Percentiles rank a stretch among this genome's conserved stretches.
Evolutionary conservation across 2,329 filamentous ascomycete genomes (phyloP).

Genomic region (Erysiphe pulchra): DNA sequence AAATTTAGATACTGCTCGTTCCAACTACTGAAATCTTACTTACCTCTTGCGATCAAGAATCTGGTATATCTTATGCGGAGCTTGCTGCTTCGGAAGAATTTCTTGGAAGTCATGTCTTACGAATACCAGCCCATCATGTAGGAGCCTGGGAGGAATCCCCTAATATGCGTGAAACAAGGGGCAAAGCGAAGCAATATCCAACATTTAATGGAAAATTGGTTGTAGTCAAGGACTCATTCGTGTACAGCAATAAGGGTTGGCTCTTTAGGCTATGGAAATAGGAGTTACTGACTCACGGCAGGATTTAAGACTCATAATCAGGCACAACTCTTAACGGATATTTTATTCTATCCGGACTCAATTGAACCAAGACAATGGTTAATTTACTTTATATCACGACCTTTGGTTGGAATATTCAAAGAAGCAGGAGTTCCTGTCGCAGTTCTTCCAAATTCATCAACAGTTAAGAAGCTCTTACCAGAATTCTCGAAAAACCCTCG

Average conservation of each 20-base stretch:
- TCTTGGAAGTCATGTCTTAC: slow-evolving; percentile 84
- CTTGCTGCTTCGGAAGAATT: slow-evolving; percentile 81
- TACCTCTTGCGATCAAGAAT: slow-evolving; percentile 68
- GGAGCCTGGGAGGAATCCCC: slow-evolving; percentile 28
- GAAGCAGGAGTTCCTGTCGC: slow-evolving; percentile 47
- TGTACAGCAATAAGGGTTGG: slow-evolving; percentile 90
- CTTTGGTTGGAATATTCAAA: slow-evolving; percentile 64
- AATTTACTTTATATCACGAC: slow-evolving; percentile 82
- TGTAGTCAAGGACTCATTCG: slow-evolving; percentile 73
- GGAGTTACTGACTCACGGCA: slow-evolving; percentile 16
- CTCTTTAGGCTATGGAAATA: slow-evolving; percentile 1
- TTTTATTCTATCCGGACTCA: slow-evolving; percentile 71
- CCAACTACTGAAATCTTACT: slow-evolving; percentile 82
- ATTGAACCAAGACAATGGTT: slow-evolving; percentile 84
- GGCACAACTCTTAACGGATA: slow-evolving; percentile 61
- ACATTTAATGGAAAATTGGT: slow-evolving; percentile 84
- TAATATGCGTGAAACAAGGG: slow-evolving; percentile 61
- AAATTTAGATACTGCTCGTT: slow-evolving; percentile 50
- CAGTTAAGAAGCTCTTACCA: slow-evolving; percentile 8
- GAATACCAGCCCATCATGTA: slow-evolving; percentile 36
- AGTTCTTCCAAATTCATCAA: slow-evolving; percentile 22
- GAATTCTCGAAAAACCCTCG: slow-evolving; percentile 4
- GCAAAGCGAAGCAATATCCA: slow-evolving; percentile 81
- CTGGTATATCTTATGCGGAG: slow-evolving; percentile 49
- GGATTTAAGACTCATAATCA: slow-evolving; percentile 84